phyloP scores from a whole-genome alignment of 2,329 filamentous ascomycete species.

The Xylariaceae sp. region DNA sequence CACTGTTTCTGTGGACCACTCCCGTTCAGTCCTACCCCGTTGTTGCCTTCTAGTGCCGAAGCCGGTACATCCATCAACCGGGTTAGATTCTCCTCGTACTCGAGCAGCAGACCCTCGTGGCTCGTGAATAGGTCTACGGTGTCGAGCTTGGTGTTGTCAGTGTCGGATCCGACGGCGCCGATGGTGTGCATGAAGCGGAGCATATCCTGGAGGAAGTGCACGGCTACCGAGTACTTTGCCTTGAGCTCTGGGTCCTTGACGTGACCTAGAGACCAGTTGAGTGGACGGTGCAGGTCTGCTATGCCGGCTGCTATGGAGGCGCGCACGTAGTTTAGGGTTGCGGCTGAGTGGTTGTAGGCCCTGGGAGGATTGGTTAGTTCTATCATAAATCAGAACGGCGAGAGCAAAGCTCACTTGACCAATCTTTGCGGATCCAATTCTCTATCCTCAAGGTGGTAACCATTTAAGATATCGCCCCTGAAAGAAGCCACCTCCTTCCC shows the following conservation, averaged over 20 bases:
- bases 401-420: constrained; percentile 55
- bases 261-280: constrained; percentile 94
- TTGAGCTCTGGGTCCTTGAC: constrained; percentile 80
- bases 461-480: constrained; percentile 93
- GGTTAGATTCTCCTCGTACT: constrained; percentile 89
- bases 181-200: constrained; percentile 92
- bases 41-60: constrained; percentile 25
- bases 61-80: constrained; percentile 65
- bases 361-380: constrained; percentile 35
- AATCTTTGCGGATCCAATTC: constrained; percentile 78
- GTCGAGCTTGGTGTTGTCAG: constrained; percentile 77
- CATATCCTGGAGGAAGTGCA: constrained; percentile 82
- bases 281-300: constrained; percentile 85
- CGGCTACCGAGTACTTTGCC: constrained; percentile 79
- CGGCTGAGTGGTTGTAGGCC: constrained; percentile 93
- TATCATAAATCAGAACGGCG: neutral
- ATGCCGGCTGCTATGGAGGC: constrained; percentile 81
- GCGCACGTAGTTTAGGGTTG: constrained; percentile 90
- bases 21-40: constrained; percentile 22
- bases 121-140: constrained; percentile 94
- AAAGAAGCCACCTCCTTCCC: constrained; percentile 84
- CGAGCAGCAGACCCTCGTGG: constrained; percentile 88
- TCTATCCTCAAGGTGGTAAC: constrained; percentile 71
- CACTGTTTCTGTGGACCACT: constrained; percentile 55
- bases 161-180: no score